phyloP scores from a whole-genome alignment of 2,329 filamentous ascomycete genomes.

The Fusarium praegraminearum region DNA sequence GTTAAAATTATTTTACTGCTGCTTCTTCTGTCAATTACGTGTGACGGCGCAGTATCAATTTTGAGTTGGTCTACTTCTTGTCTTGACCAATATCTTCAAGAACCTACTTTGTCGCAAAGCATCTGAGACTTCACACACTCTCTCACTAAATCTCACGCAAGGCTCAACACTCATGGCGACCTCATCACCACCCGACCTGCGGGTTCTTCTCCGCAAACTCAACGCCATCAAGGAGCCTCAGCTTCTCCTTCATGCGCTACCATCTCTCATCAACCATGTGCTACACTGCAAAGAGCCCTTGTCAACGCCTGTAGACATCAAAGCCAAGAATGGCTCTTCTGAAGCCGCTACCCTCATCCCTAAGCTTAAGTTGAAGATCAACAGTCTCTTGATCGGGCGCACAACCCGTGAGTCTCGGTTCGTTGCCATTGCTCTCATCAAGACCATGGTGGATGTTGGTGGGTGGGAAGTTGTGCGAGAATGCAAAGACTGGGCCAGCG shows the following conservation, averaged over 20 bases:
- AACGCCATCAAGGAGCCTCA: conserved; percentile 78
- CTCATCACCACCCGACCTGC: conserved; percentile 67
- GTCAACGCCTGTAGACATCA: conserved; percentile 70
- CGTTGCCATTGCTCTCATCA: conserved; percentile 81
- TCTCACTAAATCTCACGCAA: not conserved
- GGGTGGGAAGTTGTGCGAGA: conserved; percentile 84
- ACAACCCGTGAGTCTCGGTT: conserved; percentile 77
- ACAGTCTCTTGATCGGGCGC: conserved; percentile 81
- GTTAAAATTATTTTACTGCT: not conserved
- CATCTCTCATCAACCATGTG: conserved; percentile 73
- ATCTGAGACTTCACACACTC: conserved; percentile 7
- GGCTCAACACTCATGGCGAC: conserved; percentile 43
- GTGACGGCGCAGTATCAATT: conserved; percentile 21
- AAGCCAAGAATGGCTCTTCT: conserved; percentile 70
- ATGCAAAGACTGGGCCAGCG: conserved; percentile 79
- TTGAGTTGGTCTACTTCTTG: conserved; percentile 12
- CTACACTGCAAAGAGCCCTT: conserved; percentile 70
- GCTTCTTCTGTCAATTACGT: not conserved
- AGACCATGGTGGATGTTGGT: conserved; percentile 83
- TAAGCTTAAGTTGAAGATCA: conserved; percentile 83
- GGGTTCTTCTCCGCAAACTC: conserved; percentile 75
- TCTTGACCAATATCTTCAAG: conserved; percentile 12
- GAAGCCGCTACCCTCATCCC: conserved; percentile 80
- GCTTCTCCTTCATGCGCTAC: conserved; percentile 80
- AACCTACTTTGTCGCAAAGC: conserved; percentile 29